A percentile compares a stretch with the other conserved stretches of the same genome.
Conservation (phyloP, 148 eudicot genomes). For the Chenopodium quinoa region DNA sequence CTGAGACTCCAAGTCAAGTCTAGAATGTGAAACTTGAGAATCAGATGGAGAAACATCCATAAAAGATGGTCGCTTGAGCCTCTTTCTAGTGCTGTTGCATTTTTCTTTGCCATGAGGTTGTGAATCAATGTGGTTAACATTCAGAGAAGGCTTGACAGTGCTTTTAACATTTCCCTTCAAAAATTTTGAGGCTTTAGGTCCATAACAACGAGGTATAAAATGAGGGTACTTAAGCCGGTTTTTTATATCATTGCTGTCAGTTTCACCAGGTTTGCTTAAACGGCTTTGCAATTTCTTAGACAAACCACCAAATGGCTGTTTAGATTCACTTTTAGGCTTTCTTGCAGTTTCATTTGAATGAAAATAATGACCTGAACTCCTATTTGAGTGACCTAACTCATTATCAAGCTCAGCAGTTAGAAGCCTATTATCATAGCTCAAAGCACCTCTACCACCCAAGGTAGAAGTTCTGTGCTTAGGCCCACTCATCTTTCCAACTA, state of each 20-base stretch:
- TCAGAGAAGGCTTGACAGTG: not conserved
- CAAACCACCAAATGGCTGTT: conserved; percentile 18
- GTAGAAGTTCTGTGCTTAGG: conserved; percentile 18
- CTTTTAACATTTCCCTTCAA: not conserved
- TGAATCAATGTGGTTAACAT: conserved; percentile 4
- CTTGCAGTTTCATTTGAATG: conserved; percentile 8
- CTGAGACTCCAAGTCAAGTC: conserved; percentile 10
- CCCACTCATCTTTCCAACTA: conserved; percentile 13
- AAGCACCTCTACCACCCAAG: conserved; percentile 15
- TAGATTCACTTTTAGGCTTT: conserved; percentile 6
- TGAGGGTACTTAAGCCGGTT: conserved; percentile 26
- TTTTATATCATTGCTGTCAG: conserved; percentile 37
- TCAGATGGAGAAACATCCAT: conserved; percentile 5
- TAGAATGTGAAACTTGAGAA: conserved; percentile 9
- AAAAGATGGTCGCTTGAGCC: conserved; percentile 31
- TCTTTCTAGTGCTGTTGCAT: conserved; percentile 18
- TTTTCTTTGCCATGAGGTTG: conserved; percentile 10
- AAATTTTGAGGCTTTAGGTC: not conserved
- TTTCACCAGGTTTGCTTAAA: conserved; percentile 23
- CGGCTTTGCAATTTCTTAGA: conserved; percentile 21
- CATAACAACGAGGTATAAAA: not conserved
- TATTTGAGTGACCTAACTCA: conserved; percentile 5
- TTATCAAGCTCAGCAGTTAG: conserved; percentile 9
- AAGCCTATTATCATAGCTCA: conserved; percentile 16
- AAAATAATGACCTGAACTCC: conserved; percentile 7